Conservation (phyloP, 331 rosid genomes). For the Dryas integrifolia region DNA sequence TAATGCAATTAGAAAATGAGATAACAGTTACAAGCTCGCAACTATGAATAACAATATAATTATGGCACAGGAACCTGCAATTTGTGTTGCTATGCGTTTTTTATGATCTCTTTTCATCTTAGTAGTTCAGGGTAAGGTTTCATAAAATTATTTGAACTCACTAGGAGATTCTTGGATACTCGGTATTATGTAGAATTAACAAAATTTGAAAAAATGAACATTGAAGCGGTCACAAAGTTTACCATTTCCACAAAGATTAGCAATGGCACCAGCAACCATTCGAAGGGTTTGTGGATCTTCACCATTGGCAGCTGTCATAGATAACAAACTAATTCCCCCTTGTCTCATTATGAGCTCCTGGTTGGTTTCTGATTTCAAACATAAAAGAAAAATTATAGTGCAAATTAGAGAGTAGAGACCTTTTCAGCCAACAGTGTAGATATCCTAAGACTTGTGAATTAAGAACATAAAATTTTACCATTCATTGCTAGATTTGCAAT, state of each 20-base stretch:
- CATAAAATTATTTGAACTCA: background rate
- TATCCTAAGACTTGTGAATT: conserved; percentile 2
- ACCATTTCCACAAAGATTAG: conserved; percentile 99
- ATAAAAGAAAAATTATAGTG: conserved; percentile 14
- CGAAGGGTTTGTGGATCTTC: conserved; percentile 98
- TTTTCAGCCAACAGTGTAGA: conserved; percentile 16
- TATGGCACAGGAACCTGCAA: background rate
- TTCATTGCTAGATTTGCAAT: conserved; percentile 98
- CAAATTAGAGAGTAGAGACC: background rate
- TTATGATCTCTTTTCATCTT: background rate
- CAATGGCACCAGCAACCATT: conserved; percentile 98
- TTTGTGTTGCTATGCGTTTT: background rate
- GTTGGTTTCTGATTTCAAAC: conserved; percentile 70
- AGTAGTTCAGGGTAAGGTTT: background rate
- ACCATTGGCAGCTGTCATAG: conserved; percentile 77
- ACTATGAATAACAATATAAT: background rate
- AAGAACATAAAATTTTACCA: conserved; percentile 42
- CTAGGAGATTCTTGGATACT: background rate
- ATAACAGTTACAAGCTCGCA: too few species aligned
- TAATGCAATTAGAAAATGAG: background rate
- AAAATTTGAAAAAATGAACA: conserved; percentile 15
- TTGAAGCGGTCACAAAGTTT: conserved; percentile 31
- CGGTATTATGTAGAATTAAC: conserved; percentile 3
- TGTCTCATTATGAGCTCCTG: conserved; percentile 97
- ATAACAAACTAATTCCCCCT: conserved; percentile 86